Evolutionary conservation across 352 stramenopile genomes (phyloP), one percentile per base, ranked within the genome.

Genomic region (Peronospora farinosa): DNA sequence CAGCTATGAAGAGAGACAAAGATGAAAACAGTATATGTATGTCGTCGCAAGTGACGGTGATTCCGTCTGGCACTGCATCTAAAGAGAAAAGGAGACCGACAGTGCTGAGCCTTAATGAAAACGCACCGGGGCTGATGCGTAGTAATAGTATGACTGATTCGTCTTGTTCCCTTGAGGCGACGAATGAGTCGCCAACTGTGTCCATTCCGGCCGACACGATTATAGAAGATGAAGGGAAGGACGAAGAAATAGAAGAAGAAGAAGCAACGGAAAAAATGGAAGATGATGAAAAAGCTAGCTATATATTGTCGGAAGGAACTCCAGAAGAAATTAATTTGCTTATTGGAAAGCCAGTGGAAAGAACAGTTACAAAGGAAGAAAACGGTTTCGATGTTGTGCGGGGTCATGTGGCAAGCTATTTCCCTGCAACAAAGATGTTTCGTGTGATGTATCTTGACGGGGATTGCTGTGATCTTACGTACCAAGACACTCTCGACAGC

Each of bases 341-440:
- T 1, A 65, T 86, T 33, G 63, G 66, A 0, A 63, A 74, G 15
- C 60, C 60, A 9, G 65, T 89, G 16, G 64, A 66, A 21, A 75
- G 66, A 42, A 59, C 40, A 8, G 45, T 73, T 25, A 47, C 60
- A 19, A 70, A 63, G 31, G 57, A 65, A 51, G 54, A 47, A 27
- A 65, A 67, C 10, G 56, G 47, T 1, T 46, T 60, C 30, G 57
- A 74, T 37, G 47, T 41, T 19, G 59, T 86, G 7, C 65, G 63
- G 25, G 78, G 78, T 33, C 67, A 72, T 2, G 76, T 90, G 16
- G 73, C 72, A 33, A 71, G 63, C 28, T 90, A 86, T 48, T 90
- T 90, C 39, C 72, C 74, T n/a, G 78, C 78, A 2, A 90, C 74
- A 13, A 76, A 77, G 25, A 90, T 74, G 68, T 90, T 83, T 44